phyloP scores from a whole-genome alignment of 495 filamentous ascomycete genomes.

The Neurospora sp. region DNA sequence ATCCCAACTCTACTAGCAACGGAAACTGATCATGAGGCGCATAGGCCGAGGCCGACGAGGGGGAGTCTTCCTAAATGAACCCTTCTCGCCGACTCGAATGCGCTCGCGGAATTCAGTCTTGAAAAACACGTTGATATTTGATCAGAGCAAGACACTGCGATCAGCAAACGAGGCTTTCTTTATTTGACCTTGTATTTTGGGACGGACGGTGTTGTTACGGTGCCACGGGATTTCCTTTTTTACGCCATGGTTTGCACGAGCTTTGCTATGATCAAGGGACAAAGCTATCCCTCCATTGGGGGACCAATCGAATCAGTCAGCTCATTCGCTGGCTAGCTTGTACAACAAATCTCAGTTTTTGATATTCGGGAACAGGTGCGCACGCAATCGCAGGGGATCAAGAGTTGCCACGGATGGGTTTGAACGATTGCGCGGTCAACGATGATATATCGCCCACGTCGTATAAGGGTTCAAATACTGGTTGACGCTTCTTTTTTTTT shows the following conservation, averaged over 20 bases:
- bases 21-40: conserved; percentile 22
- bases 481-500: background rate
- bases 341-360: background rate
- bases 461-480: background rate
- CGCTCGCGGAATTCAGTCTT: conserved; percentile 21
- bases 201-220: conserved; percentile 34
- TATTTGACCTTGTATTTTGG: conserved; percentile 33
- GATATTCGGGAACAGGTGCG: background rate
- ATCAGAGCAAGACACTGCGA: conserved; percentile 13
- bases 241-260: conserved; percentile 23
- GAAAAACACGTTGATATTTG: conserved; percentile 14
- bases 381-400: background rate
- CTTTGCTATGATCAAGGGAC: conserved; percentile 21
- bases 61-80: conserved; percentile 25
- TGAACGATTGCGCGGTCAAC: background rate
- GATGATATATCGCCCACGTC: background rate
- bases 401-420: background rate
- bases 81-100: conserved; percentile 23
- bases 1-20: background rate
- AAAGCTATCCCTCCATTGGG: conserved; percentile 1
- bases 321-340: background rate
- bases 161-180: conserved; percentile 13
- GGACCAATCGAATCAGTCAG: background rate
- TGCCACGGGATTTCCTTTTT: conserved; percentile 23
- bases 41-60: conserved; percentile 40